Percentiles rank a stretch among this genome's conserved stretches.
Conservation (phyloP, 306 rosid genomes). For the Potentilla sterilis region DNA sequence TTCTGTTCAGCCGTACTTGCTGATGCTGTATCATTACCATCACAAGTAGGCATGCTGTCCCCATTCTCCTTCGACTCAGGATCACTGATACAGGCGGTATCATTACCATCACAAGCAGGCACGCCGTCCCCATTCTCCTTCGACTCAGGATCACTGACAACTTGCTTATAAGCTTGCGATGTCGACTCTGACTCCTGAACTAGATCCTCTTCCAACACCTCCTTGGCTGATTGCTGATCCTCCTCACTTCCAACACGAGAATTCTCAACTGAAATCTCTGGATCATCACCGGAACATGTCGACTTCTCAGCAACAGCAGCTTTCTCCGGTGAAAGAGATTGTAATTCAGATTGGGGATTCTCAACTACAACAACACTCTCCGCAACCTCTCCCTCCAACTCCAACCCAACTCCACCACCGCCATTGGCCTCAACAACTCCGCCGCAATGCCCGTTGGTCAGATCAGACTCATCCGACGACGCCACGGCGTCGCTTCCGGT, state of each 20-base stretch:
- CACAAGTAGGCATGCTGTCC: constrained; percentile 6
- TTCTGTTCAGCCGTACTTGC: constrained; percentile 3
- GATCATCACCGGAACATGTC: not conserved
- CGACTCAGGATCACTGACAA: not conserved
- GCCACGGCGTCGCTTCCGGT: constrained; percentile 27
- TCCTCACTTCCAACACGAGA: not conserved
- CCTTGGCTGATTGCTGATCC: not conserved
- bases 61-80: not conserved
- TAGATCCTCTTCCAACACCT: not conserved
- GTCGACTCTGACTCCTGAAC: not conserved
- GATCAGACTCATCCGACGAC: constrained; percentile 37
- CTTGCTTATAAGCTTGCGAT: not conserved
- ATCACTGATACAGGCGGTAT: not conserved
- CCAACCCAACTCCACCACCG: not conserved
- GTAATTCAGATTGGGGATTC: not conserved
- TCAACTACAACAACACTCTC: not conserved
- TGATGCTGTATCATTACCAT: constrained; percentile 1
- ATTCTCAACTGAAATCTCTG: not conserved
- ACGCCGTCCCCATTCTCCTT: constrained; percentile 12
- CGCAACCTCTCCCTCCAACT: not conserved
- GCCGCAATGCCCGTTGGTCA: constrained; percentile 4
- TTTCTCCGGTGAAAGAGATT: not conserved
- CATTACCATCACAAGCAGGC: constrained; percentile 10
- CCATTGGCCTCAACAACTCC: not conserved
- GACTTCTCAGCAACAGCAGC: constrained; percentile 1